These are phyloP conservation scores for Pharus latifolius DNA, from an alignment of 176 grass and related monocot genomes.

Conservation along the genomic window DNA sequence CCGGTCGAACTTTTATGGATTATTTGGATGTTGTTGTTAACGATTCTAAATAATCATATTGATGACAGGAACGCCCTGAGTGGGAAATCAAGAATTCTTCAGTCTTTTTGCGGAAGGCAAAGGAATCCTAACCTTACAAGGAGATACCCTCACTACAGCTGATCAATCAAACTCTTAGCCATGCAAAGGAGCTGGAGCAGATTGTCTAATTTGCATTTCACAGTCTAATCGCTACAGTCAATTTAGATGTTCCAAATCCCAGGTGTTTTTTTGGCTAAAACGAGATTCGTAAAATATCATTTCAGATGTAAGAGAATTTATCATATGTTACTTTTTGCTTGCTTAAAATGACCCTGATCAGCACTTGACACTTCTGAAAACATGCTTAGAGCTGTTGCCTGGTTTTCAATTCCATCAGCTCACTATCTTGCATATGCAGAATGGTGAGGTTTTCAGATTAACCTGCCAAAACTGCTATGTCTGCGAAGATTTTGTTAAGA, in stretches of 20 bases:
- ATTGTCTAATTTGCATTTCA: conserved; percentile 22
- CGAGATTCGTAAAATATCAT: too few relatives aligned
- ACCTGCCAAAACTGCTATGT: too few relatives aligned
- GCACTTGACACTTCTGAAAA: background rate
- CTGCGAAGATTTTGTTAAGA: too few relatives aligned
- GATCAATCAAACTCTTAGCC: conserved; percentile 55
- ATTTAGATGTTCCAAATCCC: too few relatives aligned
- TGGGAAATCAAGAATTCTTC: conserved; percentile 60
- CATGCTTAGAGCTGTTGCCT: too few relatives aligned
- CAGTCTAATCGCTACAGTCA: background rate
- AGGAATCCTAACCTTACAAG: conserved; percentile 47
- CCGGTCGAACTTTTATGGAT: background rate
- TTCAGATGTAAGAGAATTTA: too few relatives aligned
- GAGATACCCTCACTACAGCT: conserved; percentile 35
- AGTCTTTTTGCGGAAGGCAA: conserved; percentile 62
- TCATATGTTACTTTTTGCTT: too few relatives aligned
- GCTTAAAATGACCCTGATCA: background rate
- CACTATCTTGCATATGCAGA: too few relatives aligned
- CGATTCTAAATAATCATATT: background rate
- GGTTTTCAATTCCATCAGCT: too few relatives aligned
- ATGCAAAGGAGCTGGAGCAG: conserved; percentile 53
- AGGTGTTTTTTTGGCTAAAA: too few relatives aligned
- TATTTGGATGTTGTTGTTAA: background rate
- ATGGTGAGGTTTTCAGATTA: background rate
- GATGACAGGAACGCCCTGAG: conserved; percentile 54